A percentile compares a stretch with the other conserved stretches of the same genome.
Evolutionary conservation across 495 filamentous ascomycete genomes (phyloP).

Genomic region (Trichocladium antarcticum): DNA sequence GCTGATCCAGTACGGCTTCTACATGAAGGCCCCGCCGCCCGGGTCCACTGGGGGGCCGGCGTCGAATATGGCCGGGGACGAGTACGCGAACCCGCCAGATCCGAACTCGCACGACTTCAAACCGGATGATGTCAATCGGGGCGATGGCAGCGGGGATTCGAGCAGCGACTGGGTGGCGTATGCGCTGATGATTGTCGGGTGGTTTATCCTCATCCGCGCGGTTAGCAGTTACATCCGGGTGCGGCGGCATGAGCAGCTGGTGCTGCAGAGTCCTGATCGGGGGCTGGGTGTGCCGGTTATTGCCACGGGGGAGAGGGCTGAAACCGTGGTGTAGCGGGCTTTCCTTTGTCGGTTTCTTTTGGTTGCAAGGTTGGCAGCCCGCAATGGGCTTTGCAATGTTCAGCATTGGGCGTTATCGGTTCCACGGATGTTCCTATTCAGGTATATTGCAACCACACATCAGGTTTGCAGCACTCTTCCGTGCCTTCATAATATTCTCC

Average conservation of each 20-base stretch:
- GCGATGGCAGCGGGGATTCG: constrained; percentile 25
- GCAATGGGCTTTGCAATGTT: too few species aligned
- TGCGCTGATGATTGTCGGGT: constrained; percentile 89
- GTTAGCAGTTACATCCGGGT: constrained; percentile 82
- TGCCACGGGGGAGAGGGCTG: constrained; percentile 72
- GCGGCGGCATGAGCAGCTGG: constrained; percentile 79
- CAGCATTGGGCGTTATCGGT: too few species aligned
- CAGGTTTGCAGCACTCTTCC: too few species aligned
- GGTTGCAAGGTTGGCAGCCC: background rate
- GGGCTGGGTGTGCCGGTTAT: constrained; percentile 80
- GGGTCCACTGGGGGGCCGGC: constrained; percentile 33
- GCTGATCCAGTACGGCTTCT: constrained; percentile 93
- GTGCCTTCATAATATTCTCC: too few species aligned
- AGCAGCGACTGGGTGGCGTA: constrained; percentile 88
- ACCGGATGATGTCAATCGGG: constrained; percentile 46
- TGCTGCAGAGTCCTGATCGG: constrained; percentile 86
- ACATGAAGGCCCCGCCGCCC: constrained; percentile 51
- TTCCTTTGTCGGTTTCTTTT: background rate
- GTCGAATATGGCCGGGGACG: constrained; percentile 41
- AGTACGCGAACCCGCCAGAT: constrained; percentile 57
- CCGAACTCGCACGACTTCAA: constrained; percentile 88
- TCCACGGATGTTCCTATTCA: background rate
- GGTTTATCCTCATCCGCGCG: constrained; percentile 89
- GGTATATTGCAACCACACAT: background rate
- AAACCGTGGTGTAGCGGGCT: constrained; percentile 58